phyloP scores from a whole-genome alignment of 2,329 filamentous ascomycete genomes.

The Venturiaceae sp. region DNA sequence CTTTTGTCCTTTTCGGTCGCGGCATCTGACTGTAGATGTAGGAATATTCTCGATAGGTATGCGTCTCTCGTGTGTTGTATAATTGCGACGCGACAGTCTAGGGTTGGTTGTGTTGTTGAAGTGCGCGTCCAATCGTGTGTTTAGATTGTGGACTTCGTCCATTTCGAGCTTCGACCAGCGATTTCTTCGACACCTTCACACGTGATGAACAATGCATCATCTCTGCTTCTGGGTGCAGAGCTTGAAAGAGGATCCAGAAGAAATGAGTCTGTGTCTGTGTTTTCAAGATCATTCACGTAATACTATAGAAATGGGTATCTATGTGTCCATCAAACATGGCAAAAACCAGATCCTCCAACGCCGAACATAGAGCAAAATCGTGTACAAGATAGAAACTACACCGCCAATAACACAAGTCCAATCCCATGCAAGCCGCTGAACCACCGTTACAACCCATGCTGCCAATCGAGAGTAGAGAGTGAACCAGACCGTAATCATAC shows the following conservation, averaged over 20 bases:
- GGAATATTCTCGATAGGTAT: not conserved
- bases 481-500: not conserved
- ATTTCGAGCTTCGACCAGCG: not conserved
- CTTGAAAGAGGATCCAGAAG: too few species aligned
- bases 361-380: not conserved
- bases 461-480: not conserved
- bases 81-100: not conserved
- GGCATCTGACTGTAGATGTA: slow-evolving; percentile 17
- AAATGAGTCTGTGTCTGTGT: too few species aligned
- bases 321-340: not conserved
- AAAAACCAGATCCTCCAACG: not conserved
- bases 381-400: too few species aligned
- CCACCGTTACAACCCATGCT: not conserved
- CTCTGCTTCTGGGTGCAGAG: too few species aligned
- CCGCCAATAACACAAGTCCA: not conserved
- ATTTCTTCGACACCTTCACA: too few species aligned
- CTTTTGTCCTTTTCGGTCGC: slow-evolving; percentile 24
- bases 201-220: too few species aligned
- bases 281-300: not conserved
- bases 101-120: not conserved
- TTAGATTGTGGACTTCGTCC: not conserved
- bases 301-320: not conserved
- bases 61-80: not conserved
- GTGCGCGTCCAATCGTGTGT: not conserved
- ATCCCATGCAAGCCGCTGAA: not conserved